Evolutionary conservation across 257 asterid species (phyloP), one percentile per base, ranked within the genome.

Genomic region (Fraxinus anomala): DNA sequence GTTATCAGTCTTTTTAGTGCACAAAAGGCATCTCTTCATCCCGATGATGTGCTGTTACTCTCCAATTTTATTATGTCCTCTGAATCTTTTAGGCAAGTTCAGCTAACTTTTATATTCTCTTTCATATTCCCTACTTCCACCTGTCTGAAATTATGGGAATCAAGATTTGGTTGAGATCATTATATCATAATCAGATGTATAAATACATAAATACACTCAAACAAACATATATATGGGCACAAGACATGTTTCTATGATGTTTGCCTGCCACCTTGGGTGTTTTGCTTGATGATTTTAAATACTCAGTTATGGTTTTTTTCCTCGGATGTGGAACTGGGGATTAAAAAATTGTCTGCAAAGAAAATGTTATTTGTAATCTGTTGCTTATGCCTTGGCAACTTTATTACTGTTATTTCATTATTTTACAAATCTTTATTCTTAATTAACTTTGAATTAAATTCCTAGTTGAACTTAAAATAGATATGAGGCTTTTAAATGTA

Each of bases 1-100:
- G 99, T 96, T 68, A 87, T 96, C 86, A 89, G 96, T 90, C 95
- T 96, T 88, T 92, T 90, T 76, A 96, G 99, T 51, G 95, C 97
- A 79, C 96, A 91, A 76, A 96, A 92, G 83, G 96, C 94, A 47
- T 91, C 97, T 51, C 97, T 93, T 76, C 97, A 93, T 87, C 96
- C 99, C 12, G 99, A 96, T 80, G 99, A 96, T 83, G 87, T 96
- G 83, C 86, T 92, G 72, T 80, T 96, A 80, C 94, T 96, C 81
- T 91, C 99, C 80, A 93, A 93, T 84, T 93, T 96, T 82, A 91
- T 96, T 63, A 88, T 81, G 91, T 93, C 99, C 31, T 92, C 97
- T 74, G 97, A 93, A 84, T 96, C 99, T 67, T 96, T 96, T 85
- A 89, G 98, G 99, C 88, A 86, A 70, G 86, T 82, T 73, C 33